Percentiles rank a stretch among this genome's conserved stretches.
Evolutionary conservation across 768 basidiomycete genomes (phyloP).

Genomic region (Boletus reticulatus): DNA sequence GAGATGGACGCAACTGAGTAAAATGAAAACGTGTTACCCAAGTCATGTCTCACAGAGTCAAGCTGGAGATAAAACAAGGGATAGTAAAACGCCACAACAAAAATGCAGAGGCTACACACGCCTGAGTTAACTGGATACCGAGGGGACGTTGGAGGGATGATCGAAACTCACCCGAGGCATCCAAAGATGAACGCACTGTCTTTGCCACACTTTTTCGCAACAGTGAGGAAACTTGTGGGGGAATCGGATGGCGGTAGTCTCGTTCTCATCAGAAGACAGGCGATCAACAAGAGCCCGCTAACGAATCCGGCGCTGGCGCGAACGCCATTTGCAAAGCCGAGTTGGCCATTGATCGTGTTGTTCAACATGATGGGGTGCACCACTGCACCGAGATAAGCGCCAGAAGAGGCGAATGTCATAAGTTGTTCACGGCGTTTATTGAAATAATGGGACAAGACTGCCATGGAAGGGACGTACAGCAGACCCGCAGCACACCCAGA

Average conservation of each 20-base stretch:
- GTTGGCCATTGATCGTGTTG: slow-evolving; percentile 36
- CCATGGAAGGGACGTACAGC: slow-evolving; percentile 46
- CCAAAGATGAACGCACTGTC: slow-evolving; percentile 29
- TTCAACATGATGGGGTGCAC: slow-evolving; percentile 67
- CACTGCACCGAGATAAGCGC: slow-evolving; percentile 57
- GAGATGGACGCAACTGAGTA: slow-evolving; percentile 44
- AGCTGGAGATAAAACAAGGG: slow-evolving; percentile 63
- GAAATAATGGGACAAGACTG: slow-evolving; percentile 55
- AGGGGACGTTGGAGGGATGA: not conserved
- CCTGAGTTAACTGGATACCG: not conserved
- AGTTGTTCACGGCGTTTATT: slow-evolving; percentile 45
- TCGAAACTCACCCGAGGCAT: slow-evolving; percentile 21
- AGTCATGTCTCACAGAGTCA: slow-evolving; percentile 46
- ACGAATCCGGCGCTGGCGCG: slow-evolving; percentile 42
- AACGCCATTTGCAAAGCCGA: slow-evolving; percentile 46
- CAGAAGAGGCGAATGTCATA: slow-evolving; percentile 54
- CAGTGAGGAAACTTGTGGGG: slow-evolving; percentile 17
- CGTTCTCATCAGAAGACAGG: slow-evolving; percentile 40
- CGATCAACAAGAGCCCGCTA: slow-evolving; percentile 37
- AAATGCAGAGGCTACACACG: slow-evolving; percentile 25
- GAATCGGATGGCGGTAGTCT: slow-evolving; percentile 36
- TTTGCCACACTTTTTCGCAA: slow-evolving; percentile 19
- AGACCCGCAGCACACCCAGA: slow-evolving; percentile 50
- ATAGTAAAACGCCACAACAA: slow-evolving; percentile 46
- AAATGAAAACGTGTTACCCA: slow-evolving; percentile 50